Base-by-base conservation (phyloP, 768 basidiomycete genomes). In the Hygrophorus russula region DNA sequence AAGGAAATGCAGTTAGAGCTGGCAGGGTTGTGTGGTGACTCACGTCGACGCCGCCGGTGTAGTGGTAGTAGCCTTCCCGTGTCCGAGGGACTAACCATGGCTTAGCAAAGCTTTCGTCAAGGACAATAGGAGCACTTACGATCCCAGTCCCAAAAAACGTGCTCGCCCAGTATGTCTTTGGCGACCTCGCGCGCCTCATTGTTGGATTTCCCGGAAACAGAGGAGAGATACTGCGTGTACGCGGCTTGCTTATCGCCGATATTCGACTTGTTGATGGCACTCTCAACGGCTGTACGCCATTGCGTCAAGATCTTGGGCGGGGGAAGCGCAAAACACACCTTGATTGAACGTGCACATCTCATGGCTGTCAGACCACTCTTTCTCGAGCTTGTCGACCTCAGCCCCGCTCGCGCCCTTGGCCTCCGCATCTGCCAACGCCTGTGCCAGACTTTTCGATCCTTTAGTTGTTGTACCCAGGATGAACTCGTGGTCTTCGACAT, bases 31-130 rank as follows among this genome's bases (percentile, higher is more conserved):
- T 17, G 20, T 7, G 13, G 8, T 5, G 5, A 46, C 56, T 17
- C 32, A 76, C 80, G 53, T 82, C 80, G 37, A 90, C 63, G 11
- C 91, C 91, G 6, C 87, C 78, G 20, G 78, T 78, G 51, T 81
- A 87, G 58, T 89, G 89, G 53, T 93, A 87, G 59, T 89, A 93
- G 11, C 92, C 92, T 66, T 94, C 91, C 19, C 80, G 74, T 0
- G 91, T 96, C 20, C 88, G 76, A 5, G 90, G 88, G 36, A 82
- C 87, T 89, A 49, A 4, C 36, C 30, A 18, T 39, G 29, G 24
- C 8, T 43, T 41, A 19, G 50, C n/a, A 50, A 41, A 17, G 19
- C 15, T n/a, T 30, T 2, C 36, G 10, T 3, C 19, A 36, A 20
- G 24, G 39, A 6, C 30, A 15, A 4, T 28, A 24, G 36, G 20